Conservation (phyloP, 2,329 filamentous ascomycete genomes). For the Clonostachys solani region DNA sequence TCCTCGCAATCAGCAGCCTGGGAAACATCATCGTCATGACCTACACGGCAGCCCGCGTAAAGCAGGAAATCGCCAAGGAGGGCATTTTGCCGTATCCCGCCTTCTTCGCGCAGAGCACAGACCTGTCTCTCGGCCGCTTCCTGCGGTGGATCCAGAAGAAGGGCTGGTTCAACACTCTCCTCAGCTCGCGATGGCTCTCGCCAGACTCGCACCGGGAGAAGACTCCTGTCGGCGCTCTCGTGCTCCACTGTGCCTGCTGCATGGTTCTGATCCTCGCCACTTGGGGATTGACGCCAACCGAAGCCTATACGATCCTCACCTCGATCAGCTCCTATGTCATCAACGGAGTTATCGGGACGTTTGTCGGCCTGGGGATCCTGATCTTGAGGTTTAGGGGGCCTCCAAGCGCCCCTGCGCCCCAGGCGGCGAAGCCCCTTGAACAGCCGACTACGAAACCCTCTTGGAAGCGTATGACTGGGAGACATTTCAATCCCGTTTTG, state of each 20-base stretch:
- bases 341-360: constrained; percentile 25
- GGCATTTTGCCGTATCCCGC: constrained; percentile 46
- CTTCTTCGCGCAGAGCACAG: constrained; percentile 37
- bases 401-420: constrained; percentile 6
- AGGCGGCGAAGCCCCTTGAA: too few species aligned
- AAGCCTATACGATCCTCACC: constrained; percentile 23
- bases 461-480: background rate
- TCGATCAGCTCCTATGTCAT: constrained; percentile 24
- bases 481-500: background rate
- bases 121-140: constrained; percentile 24
- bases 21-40: constrained; percentile 55
- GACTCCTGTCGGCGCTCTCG: constrained; percentile 26
- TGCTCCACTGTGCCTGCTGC: constrained; percentile 25
- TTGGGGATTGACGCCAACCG: constrained; percentile 26
- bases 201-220: constrained; percentile 27
- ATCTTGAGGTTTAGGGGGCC: constrained; percentile 25
- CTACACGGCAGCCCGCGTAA: constrained; percentile 49
- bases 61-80: constrained; percentile 58
- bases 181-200: constrained; percentile 19
- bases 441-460: background rate
- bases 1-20: constrained; percentile 48
- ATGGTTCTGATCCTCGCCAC: constrained; percentile 30
- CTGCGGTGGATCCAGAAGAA: constrained; percentile 20
- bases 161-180: constrained; percentile 18
- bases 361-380: constrained; percentile 26